A percentile compares a stretch with the other conserved stretches of the same genome.
These are phyloP conservation scores for Lachancea kluyveri DNA, from an alignment of 805 yeast species.

Conservation along the genomic window DNA sequence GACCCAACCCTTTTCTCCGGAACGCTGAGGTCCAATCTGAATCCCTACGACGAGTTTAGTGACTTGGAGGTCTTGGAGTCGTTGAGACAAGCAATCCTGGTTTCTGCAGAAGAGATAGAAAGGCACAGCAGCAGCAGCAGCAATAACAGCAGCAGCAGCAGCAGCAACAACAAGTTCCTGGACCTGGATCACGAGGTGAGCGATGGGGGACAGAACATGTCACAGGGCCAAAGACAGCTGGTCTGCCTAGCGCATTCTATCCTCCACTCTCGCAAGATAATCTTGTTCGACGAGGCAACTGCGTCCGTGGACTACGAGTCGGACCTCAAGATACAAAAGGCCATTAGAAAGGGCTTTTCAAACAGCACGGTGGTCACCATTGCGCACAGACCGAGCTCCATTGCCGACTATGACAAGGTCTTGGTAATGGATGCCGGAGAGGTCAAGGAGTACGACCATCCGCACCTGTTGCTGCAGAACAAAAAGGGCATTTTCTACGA, in stretches of 20 bases:
- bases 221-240: conserved; percentile 63
- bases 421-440: conserved; percentile 66
- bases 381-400: conserved; percentile 79
- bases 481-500: conserved; percentile 44
- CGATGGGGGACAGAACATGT: conserved; percentile 60
- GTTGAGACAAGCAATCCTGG: conserved; percentile 49
- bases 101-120: conserved; percentile 32
- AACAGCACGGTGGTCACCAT: conserved; percentile 77
- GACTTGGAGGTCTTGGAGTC: conserved; percentile 56
- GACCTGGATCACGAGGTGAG: conserved; percentile 50
- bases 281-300: conserved; percentile 82
- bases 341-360: conserved; percentile 63
- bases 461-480: conserved; percentile 41
- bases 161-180: conserved; percentile 37
- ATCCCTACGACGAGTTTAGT: conserved; percentile 48
- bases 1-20: conserved; percentile 78
- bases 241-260: conserved; percentile 80
- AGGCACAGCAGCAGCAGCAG: neutral
- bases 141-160: conserved; percentile 25
- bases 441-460: conserved; percentile 58
- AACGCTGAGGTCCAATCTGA: conserved; percentile 59
- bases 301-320: conserved; percentile 81
- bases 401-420: conserved; percentile 62
- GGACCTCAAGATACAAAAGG: conserved; percentile 71
- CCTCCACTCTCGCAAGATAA: conserved; percentile 64